Evolutionary conservation across 345 rosid species (phyloP).

Genomic region (Populus alba): DNA sequence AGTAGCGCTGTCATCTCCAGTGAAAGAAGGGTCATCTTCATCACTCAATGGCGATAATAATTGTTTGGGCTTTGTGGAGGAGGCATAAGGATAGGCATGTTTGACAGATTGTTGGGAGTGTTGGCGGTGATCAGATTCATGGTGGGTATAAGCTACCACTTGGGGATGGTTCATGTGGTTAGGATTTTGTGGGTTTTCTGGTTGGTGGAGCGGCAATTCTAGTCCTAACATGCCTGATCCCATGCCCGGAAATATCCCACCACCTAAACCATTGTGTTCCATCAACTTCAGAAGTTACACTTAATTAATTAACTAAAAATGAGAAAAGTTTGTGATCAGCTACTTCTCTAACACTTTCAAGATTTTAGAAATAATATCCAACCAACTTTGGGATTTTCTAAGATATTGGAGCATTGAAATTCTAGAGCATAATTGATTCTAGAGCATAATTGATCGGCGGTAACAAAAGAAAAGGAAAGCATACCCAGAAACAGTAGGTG

Average conservation of each 20-base stretch:
- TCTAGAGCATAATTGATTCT: not conserved
- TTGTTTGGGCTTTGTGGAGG: conserved; percentile 48
- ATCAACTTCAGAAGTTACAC: conserved; percentile 31
- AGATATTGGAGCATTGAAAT: not conserved
- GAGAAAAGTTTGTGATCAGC: not conserved
- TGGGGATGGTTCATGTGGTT: conserved; percentile 56
- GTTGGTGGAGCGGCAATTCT: conserved; percentile 68
- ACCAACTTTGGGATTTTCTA: not conserved
- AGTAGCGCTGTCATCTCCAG: conserved; percentile 51
- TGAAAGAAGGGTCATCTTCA: conserved; percentile 68
- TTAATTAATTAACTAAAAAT: not conserved
- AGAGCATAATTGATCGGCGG: not conserved
- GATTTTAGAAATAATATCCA: not conserved
- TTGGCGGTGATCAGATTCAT: conserved; percentile 35
- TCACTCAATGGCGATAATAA: conserved; percentile 53
- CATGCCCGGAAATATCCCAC: conserved; percentile 65
- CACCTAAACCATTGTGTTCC: conserved; percentile 60
- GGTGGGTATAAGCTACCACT: conserved; percentile 42
- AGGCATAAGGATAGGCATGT: conserved; percentile 34
- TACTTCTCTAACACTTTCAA: conserved; percentile 2
- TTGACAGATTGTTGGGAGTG: conserved; percentile 47
- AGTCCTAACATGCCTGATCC: conserved; percentile 72
- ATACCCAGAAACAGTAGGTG: not conserved
- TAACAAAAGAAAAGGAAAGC: not conserved
- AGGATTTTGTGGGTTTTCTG: conserved; percentile 26